These are phyloP conservation scores for Xylaria sp. DNA, from an alignment of 2,329 filamentous ascomycete genomes.

Conservation along the genomic window DNA sequence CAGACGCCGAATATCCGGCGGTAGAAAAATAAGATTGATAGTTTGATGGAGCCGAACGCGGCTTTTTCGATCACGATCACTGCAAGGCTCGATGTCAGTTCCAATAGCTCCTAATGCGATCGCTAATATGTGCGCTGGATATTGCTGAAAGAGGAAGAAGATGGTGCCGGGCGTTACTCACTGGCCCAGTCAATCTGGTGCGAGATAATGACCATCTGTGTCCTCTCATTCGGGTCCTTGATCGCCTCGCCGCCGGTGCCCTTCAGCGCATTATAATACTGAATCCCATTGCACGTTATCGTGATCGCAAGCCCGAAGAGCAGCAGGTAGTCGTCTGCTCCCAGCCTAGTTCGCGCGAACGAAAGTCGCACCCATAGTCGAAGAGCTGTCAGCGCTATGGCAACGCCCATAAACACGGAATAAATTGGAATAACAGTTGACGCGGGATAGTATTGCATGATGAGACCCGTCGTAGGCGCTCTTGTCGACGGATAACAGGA, in stretches of 20 bases:
- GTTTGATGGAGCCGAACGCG: constrained; percentile 53
- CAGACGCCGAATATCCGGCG: constrained; percentile 38
- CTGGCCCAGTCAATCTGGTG: constrained; percentile 37
- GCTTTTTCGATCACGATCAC: constrained; percentile 38
- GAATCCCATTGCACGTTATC: constrained; percentile 34
- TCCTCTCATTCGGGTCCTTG: constrained; percentile 24
- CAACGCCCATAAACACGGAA: constrained; percentile 36
- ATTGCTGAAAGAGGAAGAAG: neutral
- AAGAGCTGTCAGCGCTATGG: constrained; percentile 30
- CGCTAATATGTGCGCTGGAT: neutral
- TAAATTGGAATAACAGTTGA: constrained; percentile 37
- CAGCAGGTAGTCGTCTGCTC: constrained; percentile 30
- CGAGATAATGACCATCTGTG: constrained; percentile 28
- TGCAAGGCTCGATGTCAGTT: neutral
- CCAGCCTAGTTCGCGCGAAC: constrained; percentile 25
- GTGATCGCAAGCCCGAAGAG: constrained; percentile 31
- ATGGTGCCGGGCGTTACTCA: neutral
- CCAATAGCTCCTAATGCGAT: too few relatives aligned
- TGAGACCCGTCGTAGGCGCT: neutral
- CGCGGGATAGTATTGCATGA: constrained; percentile 34
- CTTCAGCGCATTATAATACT: constrained; percentile 35
- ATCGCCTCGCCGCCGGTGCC: constrained; percentile 37
- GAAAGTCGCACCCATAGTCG: constrained; percentile 36
- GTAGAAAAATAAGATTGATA: constrained; percentile 38
- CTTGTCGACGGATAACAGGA: neutral